Conservation (phyloP, 371 early-diverging fungal species). For the Basidiobolus heterosporus region DNA sequence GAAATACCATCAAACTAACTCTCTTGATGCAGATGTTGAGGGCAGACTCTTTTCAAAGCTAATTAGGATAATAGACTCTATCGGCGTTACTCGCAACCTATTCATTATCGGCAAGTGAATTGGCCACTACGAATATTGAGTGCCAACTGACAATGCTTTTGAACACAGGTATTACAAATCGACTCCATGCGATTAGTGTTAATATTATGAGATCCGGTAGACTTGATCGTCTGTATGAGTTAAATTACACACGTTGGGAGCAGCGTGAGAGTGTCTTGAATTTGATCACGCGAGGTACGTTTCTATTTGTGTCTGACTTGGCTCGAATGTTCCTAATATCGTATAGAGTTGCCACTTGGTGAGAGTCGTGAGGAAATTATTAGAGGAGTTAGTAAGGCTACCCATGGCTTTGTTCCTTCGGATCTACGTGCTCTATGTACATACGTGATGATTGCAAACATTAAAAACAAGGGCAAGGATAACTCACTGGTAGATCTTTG, state of each 20-base stretch:
- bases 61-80: slow-evolving; percentile 21
- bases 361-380: slow-evolving; percentile 31
- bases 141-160: no score
- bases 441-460: slow-evolving; percentile 23
- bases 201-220: slow-evolving; percentile 36
- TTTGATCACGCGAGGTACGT: slow-evolving; percentile 29
- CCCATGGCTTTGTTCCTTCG: slow-evolving; percentile 80
- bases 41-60: slow-evolving; percentile 18
- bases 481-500: neutral
- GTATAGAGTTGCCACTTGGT: slow-evolving; percentile 32
- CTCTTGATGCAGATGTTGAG: slow-evolving; percentile 13
- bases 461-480: slow-evolving; percentile 3
- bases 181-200: slow-evolving; percentile 31
- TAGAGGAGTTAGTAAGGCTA: slow-evolving; percentile 68
- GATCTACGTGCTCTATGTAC: slow-evolving; percentile 51
- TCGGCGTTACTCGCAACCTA: slow-evolving; percentile 9
- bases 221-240: slow-evolving; percentile 27
- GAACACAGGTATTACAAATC: slow-evolving; percentile 26
- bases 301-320: no score
- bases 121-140: no score
- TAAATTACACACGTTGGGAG: slow-evolving; percentile 22
- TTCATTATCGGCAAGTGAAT: slow-evolving; percentile 30
- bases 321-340: neutral
- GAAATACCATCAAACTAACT: neutral
- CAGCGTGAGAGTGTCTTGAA: slow-evolving; percentile 24